A percentile compares a stretch with the other conserved stretches of the same genome.
Evolutionary conservation across 2,329 filamentous ascomycete species (phyloP).

Genomic region (Fusarium sp.): DNA sequence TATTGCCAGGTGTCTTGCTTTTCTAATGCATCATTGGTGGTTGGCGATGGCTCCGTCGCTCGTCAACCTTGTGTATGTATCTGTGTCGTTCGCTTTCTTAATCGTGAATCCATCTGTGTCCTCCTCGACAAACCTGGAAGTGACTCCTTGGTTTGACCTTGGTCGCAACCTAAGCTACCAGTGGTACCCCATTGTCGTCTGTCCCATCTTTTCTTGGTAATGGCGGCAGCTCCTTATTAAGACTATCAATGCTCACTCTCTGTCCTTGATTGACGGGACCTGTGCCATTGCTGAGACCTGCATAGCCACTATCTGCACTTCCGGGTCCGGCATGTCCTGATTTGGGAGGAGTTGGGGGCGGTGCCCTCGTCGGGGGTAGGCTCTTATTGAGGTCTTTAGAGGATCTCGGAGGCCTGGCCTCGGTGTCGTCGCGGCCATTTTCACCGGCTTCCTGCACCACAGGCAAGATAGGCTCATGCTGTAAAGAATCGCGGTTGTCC

Average conservation of each 20-base stretch:
- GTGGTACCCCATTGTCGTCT: slow-evolving; percentile 42
- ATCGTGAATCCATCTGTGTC: slow-evolving; percentile 36
- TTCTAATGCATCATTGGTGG: slow-evolving; percentile 43
- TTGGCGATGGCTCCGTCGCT: slow-evolving; percentile 40
- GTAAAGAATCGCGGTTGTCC: slow-evolving; percentile 64
- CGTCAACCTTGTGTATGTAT: slow-evolving; percentile 34
- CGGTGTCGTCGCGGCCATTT: slow-evolving; percentile 53
- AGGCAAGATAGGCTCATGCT: slow-evolving; percentile 71
- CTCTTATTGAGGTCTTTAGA: slow-evolving; percentile 48
- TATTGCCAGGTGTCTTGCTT: slow-evolving; percentile 41
- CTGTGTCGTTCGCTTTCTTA: slow-evolving; percentile 37
- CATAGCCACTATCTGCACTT: slow-evolving; percentile 60
- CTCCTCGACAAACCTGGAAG: slow-evolving; percentile 19
- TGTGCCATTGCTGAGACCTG: slow-evolving; percentile 47
- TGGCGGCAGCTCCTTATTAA: slow-evolving; percentile 69
- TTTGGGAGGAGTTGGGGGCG: slow-evolving; percentile 50
- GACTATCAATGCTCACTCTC: slow-evolving; percentile 62
- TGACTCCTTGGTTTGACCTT: slow-evolving; percentile 25
- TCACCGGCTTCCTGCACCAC: slow-evolving; percentile 93
- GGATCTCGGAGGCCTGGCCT: slow-evolving; percentile 53
- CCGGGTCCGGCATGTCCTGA: slow-evolving; percentile 52
- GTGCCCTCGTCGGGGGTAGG: slow-evolving; percentile 56
- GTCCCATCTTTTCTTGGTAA: slow-evolving; percentile 54
- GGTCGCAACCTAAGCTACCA: slow-evolving; percentile 47
- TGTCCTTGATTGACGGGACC: slow-evolving; percentile 45